Evolutionary conservation across 306 rosid genomes (phyloP).

Genomic region (Cucurbita argyrosperma): DNA sequence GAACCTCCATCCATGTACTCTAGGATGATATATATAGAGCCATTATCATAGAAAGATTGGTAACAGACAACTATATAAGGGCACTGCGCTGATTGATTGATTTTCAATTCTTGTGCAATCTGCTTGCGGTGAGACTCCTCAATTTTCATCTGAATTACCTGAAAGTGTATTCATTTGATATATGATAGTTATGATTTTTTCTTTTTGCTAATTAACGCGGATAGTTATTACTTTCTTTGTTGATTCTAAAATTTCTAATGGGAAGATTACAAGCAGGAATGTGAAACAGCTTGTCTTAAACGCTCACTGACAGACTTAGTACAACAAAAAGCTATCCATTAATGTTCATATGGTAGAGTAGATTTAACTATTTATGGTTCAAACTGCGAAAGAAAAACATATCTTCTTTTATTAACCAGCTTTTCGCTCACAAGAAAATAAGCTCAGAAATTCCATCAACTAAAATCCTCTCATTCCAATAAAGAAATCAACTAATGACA

Average conservation of each 20-base stretch:
- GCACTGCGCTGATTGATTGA: conserved; percentile 85
- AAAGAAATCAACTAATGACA: neutral
- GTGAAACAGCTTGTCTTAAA: neutral
- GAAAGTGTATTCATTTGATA: conserved; percentile 8
- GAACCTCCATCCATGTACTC: conserved; percentile 99
- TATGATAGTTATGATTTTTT: neutral
- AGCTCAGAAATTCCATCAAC: neutral
- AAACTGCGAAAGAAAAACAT: neutral
- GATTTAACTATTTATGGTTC: neutral
- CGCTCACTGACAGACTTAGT: neutral
- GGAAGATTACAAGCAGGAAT: neutral
- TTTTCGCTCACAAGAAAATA: neutral
- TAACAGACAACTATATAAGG: conserved; percentile 78
- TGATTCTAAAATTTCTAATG: neutral
- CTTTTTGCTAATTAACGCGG: neutral
- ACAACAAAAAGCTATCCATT: neutral
- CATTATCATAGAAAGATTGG: conserved; percentile 74
- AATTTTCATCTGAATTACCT: conserved; percentile 84
- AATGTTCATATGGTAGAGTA: neutral
- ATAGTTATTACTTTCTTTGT: neutral
- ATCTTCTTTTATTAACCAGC: neutral
- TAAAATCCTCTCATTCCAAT: neutral
- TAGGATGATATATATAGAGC: conserved; percentile 73
- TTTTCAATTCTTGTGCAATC: conserved; percentile 86
- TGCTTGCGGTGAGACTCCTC: conserved; percentile 74